Percentiles rank a stretch among this genome's conserved stretches.
Evolutionary conservation across 129 eudicot genomes (phyloP).

Genomic region (Centrapalus pauciflorus): DNA sequence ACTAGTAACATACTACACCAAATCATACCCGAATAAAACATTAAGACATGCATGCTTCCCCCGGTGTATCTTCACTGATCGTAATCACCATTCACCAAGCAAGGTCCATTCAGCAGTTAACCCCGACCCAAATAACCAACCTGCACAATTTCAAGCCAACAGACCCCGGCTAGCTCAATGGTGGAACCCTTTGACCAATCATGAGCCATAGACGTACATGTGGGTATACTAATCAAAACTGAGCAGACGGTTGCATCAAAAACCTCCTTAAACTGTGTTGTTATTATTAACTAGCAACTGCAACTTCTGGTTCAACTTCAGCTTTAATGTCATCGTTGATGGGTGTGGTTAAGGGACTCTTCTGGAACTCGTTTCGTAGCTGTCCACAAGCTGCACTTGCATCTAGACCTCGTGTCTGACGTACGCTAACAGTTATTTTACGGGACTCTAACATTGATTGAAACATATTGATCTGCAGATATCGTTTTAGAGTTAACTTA

Average conservation of each 20-base stretch:
- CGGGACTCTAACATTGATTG: conserved; percentile 70
- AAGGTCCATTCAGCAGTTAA: not conserved
- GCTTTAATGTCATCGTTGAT: conserved; percentile 12
- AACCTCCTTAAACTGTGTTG: not conserved
- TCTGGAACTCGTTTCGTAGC: conserved; percentile 85
- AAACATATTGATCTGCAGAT: conserved; percentile 59
- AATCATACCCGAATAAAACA: conserved; percentile 7
- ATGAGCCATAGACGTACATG: conserved; percentile 9
- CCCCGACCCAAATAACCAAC: not conserved
- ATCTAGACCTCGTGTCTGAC: conserved; percentile 97
- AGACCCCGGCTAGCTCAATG: not conserved
- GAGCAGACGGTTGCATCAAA: not conserved
- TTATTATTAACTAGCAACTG: conserved; percentile 28
- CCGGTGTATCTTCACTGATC: not conserved
- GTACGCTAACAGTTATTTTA: conserved; percentile 85
- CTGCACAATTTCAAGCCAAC: not conserved
- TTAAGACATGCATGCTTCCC: not conserved
- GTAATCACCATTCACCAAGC: too few relatives aligned
- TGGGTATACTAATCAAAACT: not conserved
- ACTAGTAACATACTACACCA: conserved; percentile 9
- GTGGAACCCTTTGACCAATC: conserved; percentile 17
- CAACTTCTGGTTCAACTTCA: conserved; percentile 23
- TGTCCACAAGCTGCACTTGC: conserved; percentile 99
- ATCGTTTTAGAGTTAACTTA: not conserved
- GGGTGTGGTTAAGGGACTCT: conserved; percentile 55